Base-by-base conservation (phyloP, 495 filamentous ascomycete species). In the Penicillium cosmopolitanum region DNA sequence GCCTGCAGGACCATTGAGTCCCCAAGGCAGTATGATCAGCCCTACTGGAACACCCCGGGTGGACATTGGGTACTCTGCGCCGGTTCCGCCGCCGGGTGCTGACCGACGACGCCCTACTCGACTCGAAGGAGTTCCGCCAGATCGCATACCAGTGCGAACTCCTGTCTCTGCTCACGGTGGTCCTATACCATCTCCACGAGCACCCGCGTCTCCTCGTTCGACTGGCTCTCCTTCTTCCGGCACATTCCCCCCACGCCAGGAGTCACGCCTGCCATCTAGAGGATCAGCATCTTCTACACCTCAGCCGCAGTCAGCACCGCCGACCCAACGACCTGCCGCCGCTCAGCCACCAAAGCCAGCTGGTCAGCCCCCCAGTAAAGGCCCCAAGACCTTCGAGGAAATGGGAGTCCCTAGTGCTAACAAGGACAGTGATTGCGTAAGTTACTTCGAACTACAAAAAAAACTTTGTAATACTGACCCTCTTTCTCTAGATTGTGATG, bases 341-440 rank as follows among this genome's bases (percentile, higher is more conserved):
- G 64, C 68, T 9, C 63, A 71, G 51, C 65, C 65, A 5, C 19
- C 68, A 8, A 73, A 72, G 58, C 40, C 67, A 12, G 53, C 54
- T 58, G 58, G 56, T 40, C 82, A 80, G 53, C 82, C 81, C 25
- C 83, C 87, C 18, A 85, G 87, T 50, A 90, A 91, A 70, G 95
- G 96, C 10, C 95, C 95, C 4, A 91, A 96, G 71, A 98, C 95
- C 3, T 98, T 98, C 70, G 94, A 97, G 68, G 93, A 94, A 68
- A 98, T 98, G 95, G 94, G 94, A 53, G 92, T 98, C 62, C 90
- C 91, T 13, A 80, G 84, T 63, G 86, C 80, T 31, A 90, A 91
- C 71, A 82, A 89, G 58, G 90, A 96, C 35, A 83, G 82, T 61
- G 94, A 98, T 73, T 98, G 95, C 74, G 95, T 97, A 88, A 85